Base-by-base conservation (phyloP, 176 grass and related monocot species). In the Elaeis guineensis region DNA sequence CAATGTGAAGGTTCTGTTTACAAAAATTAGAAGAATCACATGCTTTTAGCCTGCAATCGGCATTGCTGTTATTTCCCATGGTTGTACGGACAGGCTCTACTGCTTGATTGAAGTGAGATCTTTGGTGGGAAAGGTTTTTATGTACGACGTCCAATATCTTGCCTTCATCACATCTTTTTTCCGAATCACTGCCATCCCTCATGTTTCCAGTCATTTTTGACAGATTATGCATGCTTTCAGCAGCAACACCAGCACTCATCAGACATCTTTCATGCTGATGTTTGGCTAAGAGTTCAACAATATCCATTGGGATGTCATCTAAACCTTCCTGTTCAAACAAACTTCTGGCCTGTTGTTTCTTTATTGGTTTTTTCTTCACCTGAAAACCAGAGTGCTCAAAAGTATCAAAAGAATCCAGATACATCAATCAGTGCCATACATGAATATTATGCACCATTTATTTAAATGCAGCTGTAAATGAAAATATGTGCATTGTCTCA, bases 241-340 rank as follows among this genome's bases (percentile, higher is more conserved):
- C 52, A 72, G 55, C 63, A 81, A 62, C 55, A 6, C 71, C 48
- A 21, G 48, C 66, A 54, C 61, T 69, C 54, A 76, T 71, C 50
- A 79, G 52, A 23, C 64, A 67, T 55, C 80, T 92, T 63, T 69
- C 61, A 71, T 80, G 63, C 25, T 83, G 81, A 70, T 66, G 80
- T 78, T 65, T 83, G 17, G 67, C 81, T 44, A 98, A 72, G 54
- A 97, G 76, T 88, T 98, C 87, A 50, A 86, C 81, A 63, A 98
- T 83, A 32, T 92, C 87, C 87, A 98, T 89, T 49, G 87, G 84
- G 64, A 89, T 84, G 60, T 74, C 93, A 78, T 89, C 85, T 17
- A 77, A 18, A 78, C 25, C 56, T 25, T 74, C 62, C 50, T 71
- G 48, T 67, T 69, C 69, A 32, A 17, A 57, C 23, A 8, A 62